Base-by-base conservation (phyloP, 257 asterid genomes). In the Gentiana macrophylla region DNA sequence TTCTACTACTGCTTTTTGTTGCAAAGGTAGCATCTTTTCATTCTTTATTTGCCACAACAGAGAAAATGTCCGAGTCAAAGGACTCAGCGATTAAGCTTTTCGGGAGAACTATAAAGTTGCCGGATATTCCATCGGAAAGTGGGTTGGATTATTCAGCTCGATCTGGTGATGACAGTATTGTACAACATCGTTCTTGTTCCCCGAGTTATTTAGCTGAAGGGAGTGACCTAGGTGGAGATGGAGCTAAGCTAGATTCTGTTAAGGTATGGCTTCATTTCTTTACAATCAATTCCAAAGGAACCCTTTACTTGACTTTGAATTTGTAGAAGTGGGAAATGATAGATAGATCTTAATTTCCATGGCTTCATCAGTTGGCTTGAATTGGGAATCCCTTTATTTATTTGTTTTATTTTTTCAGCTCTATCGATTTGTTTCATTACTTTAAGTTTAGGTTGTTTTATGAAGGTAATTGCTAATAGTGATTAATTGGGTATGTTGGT, bases 11-110 rank as follows among this genome's bases (percentile, higher is more conserved):
- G 24, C 24, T 24, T 24, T 24, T 24, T 24, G 24, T 24, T 24
- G 24, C 24, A 24, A 24, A 24, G 24, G 24, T 24, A 24, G n/a
- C 38, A 45, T 33, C 35, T 53, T 33, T 64, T 37, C 15, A 49
- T 10, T 15, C 24, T 45, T 52, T 62, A 61, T 56, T 63, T 49
- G 13, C 36, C 5, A 67, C 37, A 60, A 8, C 52, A 24, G 24
- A 24, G 9, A 4, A 62, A 49, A 87, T 87, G 98, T 77, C 84
- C 50, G 94, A 79, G 57, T 71, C 63, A 3, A 84, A 79, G 64
- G 98, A 91, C 74, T 95, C 95, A 4, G 89, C 71, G 67, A 82
- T 91, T 49, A 91, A 85, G 75, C 94, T 91, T 62, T 91, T 91
- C 69, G 98, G 98, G 15, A 72, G 72, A 62, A 91, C 94, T 35